Conservation (phyloP, 768 basidiomycete genomes). For the Plicaturopsis crispa region DNA sequence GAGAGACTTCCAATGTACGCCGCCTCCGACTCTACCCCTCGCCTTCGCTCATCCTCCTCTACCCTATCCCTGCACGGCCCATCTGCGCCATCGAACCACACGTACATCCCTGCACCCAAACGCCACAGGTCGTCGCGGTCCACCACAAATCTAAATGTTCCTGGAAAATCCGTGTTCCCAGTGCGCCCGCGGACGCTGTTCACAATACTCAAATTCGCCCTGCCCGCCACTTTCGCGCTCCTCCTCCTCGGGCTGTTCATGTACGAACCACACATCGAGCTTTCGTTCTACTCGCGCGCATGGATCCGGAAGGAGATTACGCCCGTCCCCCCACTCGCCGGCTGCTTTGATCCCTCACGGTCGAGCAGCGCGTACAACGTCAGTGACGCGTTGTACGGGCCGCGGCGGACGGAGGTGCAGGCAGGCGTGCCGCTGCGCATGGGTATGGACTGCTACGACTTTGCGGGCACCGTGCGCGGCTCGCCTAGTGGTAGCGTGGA, state of each 20-base stretch:
- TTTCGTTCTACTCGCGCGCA: conserved; percentile 65
- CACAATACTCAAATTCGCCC: conserved; percentile 33
- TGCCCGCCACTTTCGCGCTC: conserved; percentile 29
- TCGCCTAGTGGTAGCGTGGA: conserved; percentile 5
- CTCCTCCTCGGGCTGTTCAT: conserved; percentile 44
- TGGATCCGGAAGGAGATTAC: conserved; percentile 76
- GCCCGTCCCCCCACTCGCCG: conserved; percentile 52
- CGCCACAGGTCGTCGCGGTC: conserved; percentile 16
- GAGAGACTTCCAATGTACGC: conserved; percentile 46
- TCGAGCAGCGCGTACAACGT: conserved; percentile 66
- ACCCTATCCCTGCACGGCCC: conserved; percentile 6
- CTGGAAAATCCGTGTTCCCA: conserved; percentile 12
- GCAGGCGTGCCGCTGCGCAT: conserved; percentile 73
- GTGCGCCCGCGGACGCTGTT: conserved; percentile 29
- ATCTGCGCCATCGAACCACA: conserved; percentile 18
- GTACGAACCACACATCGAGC: conserved; percentile 83
- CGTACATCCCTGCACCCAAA: conserved; percentile 15
- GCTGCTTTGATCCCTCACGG: conserved; percentile 63
- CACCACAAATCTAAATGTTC: conserved; percentile 16
- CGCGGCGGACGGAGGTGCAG: conserved; percentile 63
- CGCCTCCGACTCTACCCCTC: conserved; percentile 22
- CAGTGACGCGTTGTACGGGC: conserved; percentile 53
- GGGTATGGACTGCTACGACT: conserved; percentile 89
- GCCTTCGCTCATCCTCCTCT: conserved; percentile 16
- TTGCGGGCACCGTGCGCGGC: conserved; percentile 70